Evolutionary conservation across 371 early-diverging fungal species (phyloP), one percentile per base, ranked within the genome.

Genomic region (Cokeromyces recurvatus): DNA sequence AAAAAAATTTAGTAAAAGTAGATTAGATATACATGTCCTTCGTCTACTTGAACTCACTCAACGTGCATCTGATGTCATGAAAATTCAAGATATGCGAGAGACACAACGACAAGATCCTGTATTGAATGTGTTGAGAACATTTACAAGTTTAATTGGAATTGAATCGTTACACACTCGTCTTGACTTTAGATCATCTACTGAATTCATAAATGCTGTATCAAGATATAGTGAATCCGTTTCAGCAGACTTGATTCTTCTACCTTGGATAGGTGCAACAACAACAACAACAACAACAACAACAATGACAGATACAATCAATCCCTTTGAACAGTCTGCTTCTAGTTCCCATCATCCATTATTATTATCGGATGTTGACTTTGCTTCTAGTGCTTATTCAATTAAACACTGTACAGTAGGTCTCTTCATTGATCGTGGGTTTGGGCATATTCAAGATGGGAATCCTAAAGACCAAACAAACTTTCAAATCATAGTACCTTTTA

Each of bases 341-440:
- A 14, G 23, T 6, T 9, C 40, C n/a, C 23, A 43, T 32, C 32
- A 43, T 14, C n/a, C n/a, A n/a, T n/a, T n/a, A n/a, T n/a, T n/a
- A n/a, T 17, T 20, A 21, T 21, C 43, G n/a, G 60, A 60, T 11
- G 16, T 42, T 7, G 54, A 57, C 5, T 59, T 59, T 48, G 57
- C 46, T 3, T 35, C 37, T n/a, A 24, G 32, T 5, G 57, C 55
- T 1, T 66, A 37, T 24, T 15, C 50, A 16, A 50, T 48, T 0
- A 15, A 19, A 2, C 55, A 55, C 10, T 46, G 43, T 15, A 25
- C 36, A 0, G 44, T 64, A n/a, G 87, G 71, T n/a, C 69, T 87
- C 15, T 84, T 88, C 54, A 67, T 88, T 29, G 89, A 90, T 51
- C 77, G 85, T 11, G 89, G 91, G 0, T 70, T 89, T 49, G 82